Conservation (phyloP, 1,284 basidiomycete species). For the Cryptococcus jaspeensis region DNA sequence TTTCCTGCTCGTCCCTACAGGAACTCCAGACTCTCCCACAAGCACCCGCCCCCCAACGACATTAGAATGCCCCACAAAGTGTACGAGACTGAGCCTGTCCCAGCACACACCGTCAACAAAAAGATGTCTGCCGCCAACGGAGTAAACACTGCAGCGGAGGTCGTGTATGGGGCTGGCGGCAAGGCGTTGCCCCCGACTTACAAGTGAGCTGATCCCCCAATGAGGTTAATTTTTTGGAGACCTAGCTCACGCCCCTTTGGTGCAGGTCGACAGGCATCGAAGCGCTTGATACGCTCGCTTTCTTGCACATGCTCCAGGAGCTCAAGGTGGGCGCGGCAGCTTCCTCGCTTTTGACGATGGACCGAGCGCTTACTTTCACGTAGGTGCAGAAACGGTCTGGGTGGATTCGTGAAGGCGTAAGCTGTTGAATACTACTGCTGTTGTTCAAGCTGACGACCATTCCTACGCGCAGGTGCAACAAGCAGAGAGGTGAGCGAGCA, state of each 20-base stretch:
- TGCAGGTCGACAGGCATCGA: slow-evolving; percentile 59
- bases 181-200: slow-evolving; percentile 42
- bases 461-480: slow-evolving; percentile 61
- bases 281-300: slow-evolving; percentile 71
- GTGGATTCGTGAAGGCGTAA: slow-evolving; percentile 79
- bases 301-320: slow-evolving; percentile 82
- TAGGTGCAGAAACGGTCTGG: slow-evolving; percentile 93
- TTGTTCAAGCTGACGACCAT: slow-evolving; percentile 14
- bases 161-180: slow-evolving; percentile 40
- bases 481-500: slow-evolving; percentile 66
- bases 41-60: neutral
- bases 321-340: slow-evolving; percentile 63
- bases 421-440: slow-evolving; percentile 20
- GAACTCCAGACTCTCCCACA: neutral
- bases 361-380: slow-evolving; percentile 2
- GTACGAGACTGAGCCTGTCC: neutral
- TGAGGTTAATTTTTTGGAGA: neutral
- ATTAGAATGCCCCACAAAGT: slow-evolving; percentile 9
- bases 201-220: slow-evolving; percentile 32
- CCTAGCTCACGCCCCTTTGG: slow-evolving; percentile 44
- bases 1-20: neutral
- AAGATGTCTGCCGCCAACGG: slow-evolving; percentile 6
- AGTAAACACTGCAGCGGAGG: neutral
- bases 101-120: slow-evolving; percentile 7
- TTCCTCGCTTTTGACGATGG: neutral